phyloP scores from a whole-genome alignment of 768 basidiomycete species.

The Tylopilus sp. region DNA sequence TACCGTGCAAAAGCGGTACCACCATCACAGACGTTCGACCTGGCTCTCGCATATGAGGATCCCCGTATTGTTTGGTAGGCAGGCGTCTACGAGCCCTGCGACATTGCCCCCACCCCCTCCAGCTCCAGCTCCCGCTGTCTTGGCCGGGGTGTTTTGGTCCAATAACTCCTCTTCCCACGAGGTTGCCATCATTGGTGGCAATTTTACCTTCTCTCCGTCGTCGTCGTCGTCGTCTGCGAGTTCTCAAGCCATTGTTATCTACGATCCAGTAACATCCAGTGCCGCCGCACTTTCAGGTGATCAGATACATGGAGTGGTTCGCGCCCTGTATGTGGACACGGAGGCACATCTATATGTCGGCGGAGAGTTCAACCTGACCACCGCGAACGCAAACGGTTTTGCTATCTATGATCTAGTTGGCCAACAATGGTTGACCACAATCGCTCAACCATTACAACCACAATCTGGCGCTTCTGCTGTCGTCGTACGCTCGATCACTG shows the following conservation, averaged over 20 bases:
- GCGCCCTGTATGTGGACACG: constrained; percentile 62
- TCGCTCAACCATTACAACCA: constrained; percentile 59
- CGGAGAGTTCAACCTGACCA: constrained; percentile 71
- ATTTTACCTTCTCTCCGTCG: constrained; percentile 63
- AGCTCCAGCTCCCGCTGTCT: constrained; percentile 72
- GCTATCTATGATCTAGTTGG: constrained; percentile 74
- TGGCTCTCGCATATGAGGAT: constrained; percentile 52
- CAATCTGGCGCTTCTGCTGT: constrained; percentile 50
- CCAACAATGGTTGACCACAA: constrained; percentile 58
- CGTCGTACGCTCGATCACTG: constrained; percentile 68
- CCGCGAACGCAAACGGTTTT: constrained; percentile 61
- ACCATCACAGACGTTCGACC: constrained; percentile 33
- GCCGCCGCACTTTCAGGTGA: constrained; percentile 56
- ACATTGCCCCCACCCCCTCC: constrained; percentile 55
- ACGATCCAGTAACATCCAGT: constrained; percentile 51
- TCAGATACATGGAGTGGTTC: constrained; percentile 73
- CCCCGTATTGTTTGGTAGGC: constrained; percentile 45
- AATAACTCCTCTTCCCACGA: constrained; percentile 66
- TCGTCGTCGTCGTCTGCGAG: constrained; percentile 37
- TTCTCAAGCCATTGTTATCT: constrained; percentile 64
- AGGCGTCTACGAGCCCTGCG: constrained; percentile 42
- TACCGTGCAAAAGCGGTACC: constrained; percentile 37
- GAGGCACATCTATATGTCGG: constrained; percentile 75
- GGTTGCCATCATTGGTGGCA: constrained; percentile 82
- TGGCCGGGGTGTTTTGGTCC: constrained; percentile 88